These are phyloP conservation scores for Heterobasidion parviporum DNA, from an alignment of 1,284 basidiomycete species.

Conservation along the genomic window DNA sequence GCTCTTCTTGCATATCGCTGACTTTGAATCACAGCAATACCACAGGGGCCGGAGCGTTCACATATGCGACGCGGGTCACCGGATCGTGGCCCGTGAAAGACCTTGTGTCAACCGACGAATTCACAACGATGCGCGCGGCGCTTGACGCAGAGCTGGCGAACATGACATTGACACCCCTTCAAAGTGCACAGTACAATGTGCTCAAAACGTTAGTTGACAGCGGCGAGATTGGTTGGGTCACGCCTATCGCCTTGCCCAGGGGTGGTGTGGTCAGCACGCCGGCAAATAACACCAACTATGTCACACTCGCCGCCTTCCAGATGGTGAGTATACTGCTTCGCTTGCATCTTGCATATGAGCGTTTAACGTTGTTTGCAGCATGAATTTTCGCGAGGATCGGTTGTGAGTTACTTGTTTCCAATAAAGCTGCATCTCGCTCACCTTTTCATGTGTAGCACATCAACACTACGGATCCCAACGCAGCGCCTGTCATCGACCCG, in stretches of 20 bases:
- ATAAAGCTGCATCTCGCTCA: neutral
- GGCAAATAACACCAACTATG: slow-evolving; percentile 3
- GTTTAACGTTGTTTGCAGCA: slow-evolving; percentile 2
- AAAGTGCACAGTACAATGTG: slow-evolving; percentile 7
- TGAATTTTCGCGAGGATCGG: slow-evolving; percentile 10
- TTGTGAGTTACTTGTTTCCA: slow-evolving; percentile 3
- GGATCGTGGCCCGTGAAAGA: slow-evolving; percentile 7
- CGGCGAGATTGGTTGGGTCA: slow-evolving; percentile 11
- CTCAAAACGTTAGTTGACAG: slow-evolving; percentile 7
- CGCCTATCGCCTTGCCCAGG: slow-evolving; percentile 9
- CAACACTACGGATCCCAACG: slow-evolving; percentile 9
- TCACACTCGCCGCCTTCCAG: slow-evolving; percentile 8
- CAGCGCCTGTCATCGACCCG: slow-evolving; percentile 8
- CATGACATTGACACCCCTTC: slow-evolving; percentile 6
- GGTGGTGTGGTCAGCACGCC: slow-evolving; percentile 8
- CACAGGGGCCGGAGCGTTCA: slow-evolving; percentile 6
- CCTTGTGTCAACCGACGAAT: neutral
- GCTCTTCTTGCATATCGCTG: neutral
- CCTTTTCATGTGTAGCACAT: slow-evolving; percentile 6
- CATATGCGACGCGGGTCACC: slow-evolving; percentile 7
- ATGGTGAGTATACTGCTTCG: neutral
- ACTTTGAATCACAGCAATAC: neutral
- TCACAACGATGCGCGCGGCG: neutral
- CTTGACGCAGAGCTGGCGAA: slow-evolving; percentile 7
- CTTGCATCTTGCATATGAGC: neutral